phyloP scores from a whole-genome alignment of 2,329 filamentous ascomycete species.

The Penicillium sp. region DNA sequence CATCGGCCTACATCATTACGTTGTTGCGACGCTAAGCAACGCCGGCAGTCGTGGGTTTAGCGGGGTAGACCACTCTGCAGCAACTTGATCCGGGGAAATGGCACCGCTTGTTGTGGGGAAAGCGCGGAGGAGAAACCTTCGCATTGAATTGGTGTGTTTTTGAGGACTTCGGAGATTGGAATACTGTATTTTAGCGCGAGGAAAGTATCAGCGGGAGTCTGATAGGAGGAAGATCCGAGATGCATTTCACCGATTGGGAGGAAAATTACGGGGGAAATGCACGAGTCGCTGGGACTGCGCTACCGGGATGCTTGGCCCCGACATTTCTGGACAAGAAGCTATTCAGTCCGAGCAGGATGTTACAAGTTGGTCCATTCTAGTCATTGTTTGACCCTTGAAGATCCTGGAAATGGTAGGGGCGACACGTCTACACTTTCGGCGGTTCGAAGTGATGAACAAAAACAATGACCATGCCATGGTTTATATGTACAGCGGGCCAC shows the following conservation, averaged over 20 bases:
- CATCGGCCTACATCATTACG: not conserved
- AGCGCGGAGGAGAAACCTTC: not conserved
- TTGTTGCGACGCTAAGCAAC: conserved; percentile 5
- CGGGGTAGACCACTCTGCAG: conserved; percentile 5
- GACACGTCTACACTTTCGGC: not conserved
- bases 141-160: not conserved
- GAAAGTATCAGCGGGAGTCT: not conserved
- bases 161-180: conserved; percentile 8
- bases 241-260: conserved; percentile 22
- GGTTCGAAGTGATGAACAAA: conserved; percentile 2
- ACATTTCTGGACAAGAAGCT: not conserved
- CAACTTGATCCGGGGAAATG: conserved; percentile 18
- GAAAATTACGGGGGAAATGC: conserved; percentile 20
- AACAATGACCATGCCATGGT: conserved; percentile 15
- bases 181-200: not conserved
- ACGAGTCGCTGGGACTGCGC: not conserved
- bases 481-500: conserved; percentile 25
- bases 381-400: not conserved
- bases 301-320: not conserved
- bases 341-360: not conserved
- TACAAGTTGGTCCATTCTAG: not conserved
- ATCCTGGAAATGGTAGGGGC: not conserved
- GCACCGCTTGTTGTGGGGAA: conserved; percentile 15
- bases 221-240: conserved; percentile 20
- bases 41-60: not conserved